Percentiles rank a stretch among this genome's conserved stretches.
Evolutionary conservation across 331 rosid species (phyloP).

Genomic region (Acacia concinna): DNA sequence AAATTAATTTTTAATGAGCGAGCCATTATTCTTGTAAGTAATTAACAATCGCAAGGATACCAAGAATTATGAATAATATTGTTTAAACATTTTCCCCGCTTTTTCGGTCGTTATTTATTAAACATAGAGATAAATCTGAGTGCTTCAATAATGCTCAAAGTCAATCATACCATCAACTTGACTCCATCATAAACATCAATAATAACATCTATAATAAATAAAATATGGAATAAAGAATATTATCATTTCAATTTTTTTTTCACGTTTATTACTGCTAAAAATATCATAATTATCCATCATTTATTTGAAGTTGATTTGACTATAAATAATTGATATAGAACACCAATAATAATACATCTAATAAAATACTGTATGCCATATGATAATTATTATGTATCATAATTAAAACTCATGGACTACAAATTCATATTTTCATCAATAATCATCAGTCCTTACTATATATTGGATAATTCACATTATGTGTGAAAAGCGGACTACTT

Average conservation of each 20-base stretch:
- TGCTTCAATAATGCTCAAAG: background rate
- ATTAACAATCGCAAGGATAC: background rate
- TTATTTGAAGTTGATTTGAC: background rate
- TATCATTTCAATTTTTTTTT: background rate
- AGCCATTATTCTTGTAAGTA: conserved; percentile 12
- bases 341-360: background rate
- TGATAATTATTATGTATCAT: background rate
- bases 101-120: conserved; percentile 37
- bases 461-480: no score
- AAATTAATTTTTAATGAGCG: background rate
- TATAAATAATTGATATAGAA: background rate
- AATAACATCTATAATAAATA: background rate
- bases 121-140: conserved; percentile 10
- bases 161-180: background rate
- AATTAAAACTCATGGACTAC: background rate
- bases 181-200: background rate
- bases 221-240: background rate
- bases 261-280: background rate
- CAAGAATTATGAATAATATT: background rate
- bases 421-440: no score
- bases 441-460: no score
- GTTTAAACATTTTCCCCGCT: background rate
- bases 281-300: background rate
- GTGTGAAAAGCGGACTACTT: conserved; percentile 9
- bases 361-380: background rate